A percentile compares a stretch with the other conserved stretches of the same genome.
These are phyloP conservation scores for Xylaria scruposa DNA, from an alignment of 495 filamentous ascomycete genomes.

Conservation along the genomic window DNA sequence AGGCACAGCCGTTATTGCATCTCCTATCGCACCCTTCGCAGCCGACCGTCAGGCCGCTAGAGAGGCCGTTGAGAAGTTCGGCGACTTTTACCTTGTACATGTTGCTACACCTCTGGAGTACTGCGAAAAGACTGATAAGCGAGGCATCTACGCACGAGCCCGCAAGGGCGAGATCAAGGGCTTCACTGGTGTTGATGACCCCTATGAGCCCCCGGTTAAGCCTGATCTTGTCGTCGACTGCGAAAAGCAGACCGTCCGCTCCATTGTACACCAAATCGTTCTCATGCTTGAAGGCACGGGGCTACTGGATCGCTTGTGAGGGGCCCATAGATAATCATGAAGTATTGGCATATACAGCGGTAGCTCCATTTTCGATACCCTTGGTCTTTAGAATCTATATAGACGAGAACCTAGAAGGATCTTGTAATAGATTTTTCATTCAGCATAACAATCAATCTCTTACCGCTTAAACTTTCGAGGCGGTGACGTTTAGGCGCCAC, in stretches of 20 bases:
- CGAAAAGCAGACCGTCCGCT: slow-evolving; percentile 85
- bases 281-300: slow-evolving; percentile 89
- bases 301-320: slow-evolving; percentile 68
- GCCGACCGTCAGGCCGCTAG: slow-evolving; percentile 73
- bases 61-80: slow-evolving; percentile 84
- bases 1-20: slow-evolving; percentile 93
- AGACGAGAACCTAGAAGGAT: slow-evolving; percentile 7
- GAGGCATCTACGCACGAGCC: slow-evolving; percentile 86
- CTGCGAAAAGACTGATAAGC: slow-evolving; percentile 94
- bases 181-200: slow-evolving; percentile 98
- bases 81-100: slow-evolving; percentile 92
- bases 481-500: background rate
- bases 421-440: slow-evolving; percentile 13
- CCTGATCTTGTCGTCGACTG: slow-evolving; percentile 84
- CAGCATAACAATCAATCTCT: slow-evolving; percentile 1
- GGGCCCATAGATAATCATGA: background rate
- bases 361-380: slow-evolving; percentile 18
- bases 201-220: slow-evolving; percentile 87
- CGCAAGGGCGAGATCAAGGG: slow-evolving; percentile 93
- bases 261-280: slow-evolving; percentile 95
- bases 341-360: slow-evolving; percentile 20
- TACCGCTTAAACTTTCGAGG: background rate
- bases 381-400: slow-evolving; percentile 8
- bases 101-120: slow-evolving; percentile 91
- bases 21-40: slow-evolving; percentile 96